Conservation (phyloP, 208 protist species). For the Trypanosoma caninum region DNA sequence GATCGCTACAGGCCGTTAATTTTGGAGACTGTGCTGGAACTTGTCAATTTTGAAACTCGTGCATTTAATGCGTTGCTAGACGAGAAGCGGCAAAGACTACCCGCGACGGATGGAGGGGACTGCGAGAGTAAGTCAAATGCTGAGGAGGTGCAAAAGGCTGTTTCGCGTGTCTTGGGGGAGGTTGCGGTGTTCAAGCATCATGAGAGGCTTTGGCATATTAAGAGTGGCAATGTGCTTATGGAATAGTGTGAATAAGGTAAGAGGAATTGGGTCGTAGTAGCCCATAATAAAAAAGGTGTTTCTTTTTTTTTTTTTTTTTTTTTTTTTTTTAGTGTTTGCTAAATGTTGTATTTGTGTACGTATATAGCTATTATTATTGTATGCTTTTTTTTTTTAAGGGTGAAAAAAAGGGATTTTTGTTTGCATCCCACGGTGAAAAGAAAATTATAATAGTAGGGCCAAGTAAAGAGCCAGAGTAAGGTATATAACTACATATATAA, state of each 20-base stretch:
- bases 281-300: slow-evolving; percentile 1
- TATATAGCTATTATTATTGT: too few relatives aligned
- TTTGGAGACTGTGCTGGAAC: slow-evolving; percentile 48
- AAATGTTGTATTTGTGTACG: too few relatives aligned
- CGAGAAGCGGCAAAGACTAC: slow-evolving; percentile 19
- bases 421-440: too few relatives aligned
- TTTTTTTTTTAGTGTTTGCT: slow-evolving; percentile 4
- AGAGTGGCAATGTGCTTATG: slow-evolving; percentile 47
- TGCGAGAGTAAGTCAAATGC: background rate
- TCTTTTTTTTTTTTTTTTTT: slow-evolving; percentile 16
- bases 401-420: too few relatives aligned
- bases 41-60: slow-evolving; percentile 57
- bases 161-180: slow-evolving; percentile 60
- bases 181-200: slow-evolving; percentile 63
- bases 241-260: slow-evolving; percentile 5
- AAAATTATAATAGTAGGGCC: too few relatives aligned
- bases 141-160: slow-evolving; percentile 25
- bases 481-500: too few relatives aligned
- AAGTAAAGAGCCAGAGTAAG: too few relatives aligned
- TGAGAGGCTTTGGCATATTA: slow-evolving; percentile 75
- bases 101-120: background rate
- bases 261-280: slow-evolving; percentile 5
- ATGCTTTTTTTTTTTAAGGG: too few relatives aligned
- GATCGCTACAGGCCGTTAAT: slow-evolving; percentile 73
- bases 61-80: slow-evolving; percentile 34